Base-by-base conservation (phyloP, 441 rosid genomes). In the Sinapis alba region DNA sequence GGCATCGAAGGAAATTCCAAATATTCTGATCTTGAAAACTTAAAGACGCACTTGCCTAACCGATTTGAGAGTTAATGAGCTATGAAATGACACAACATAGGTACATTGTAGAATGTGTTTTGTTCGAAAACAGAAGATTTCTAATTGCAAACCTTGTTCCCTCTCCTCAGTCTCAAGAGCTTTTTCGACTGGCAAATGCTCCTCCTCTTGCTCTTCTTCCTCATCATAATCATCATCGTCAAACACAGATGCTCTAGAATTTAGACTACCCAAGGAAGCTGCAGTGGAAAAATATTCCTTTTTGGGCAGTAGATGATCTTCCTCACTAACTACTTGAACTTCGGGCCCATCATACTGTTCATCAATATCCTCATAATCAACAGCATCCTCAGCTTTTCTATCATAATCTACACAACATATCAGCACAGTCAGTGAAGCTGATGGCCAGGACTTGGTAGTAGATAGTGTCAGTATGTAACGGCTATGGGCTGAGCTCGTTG, bases 221-320 rank as follows among this genome's bases (percentile, higher is more conserved):
- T 96, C 99, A 26, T 96, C 99, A 78, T 96, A 96, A 75, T 96
- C 86, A 74, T 96, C 99, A 84, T 96, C 95, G 62, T 89, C 99
- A 78, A 88, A 94, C 19, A 87, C 86, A 69, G 94, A 86, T 81
- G 83, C 68, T 66, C 74, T 74, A 62, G 83, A 78, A 57, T 77
- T 82, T 82, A 89, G 61, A 71, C 78, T 71, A 65, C 83, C 78
- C 70, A 84, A 72, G 63, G 94, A 74, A 80, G 83, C 81, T 70
- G 82, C 82, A 57, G 91, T 81, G 63, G 89, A 76, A 78, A 92
- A 83, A 83, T 83, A 94, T 27, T 88, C 90, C 78, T 82, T 90
- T 76, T 86, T 88, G 24, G 98, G 89, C 75, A 96, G 86, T 77
- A 92, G 80, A 82, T 86, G 83, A 72, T 90, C 98, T 87, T 92